Evolutionary conservation across 257 asterid species (phyloP), one percentile per base, ranked within the genome.

Genomic region (Sherardia arvensis): DNA sequence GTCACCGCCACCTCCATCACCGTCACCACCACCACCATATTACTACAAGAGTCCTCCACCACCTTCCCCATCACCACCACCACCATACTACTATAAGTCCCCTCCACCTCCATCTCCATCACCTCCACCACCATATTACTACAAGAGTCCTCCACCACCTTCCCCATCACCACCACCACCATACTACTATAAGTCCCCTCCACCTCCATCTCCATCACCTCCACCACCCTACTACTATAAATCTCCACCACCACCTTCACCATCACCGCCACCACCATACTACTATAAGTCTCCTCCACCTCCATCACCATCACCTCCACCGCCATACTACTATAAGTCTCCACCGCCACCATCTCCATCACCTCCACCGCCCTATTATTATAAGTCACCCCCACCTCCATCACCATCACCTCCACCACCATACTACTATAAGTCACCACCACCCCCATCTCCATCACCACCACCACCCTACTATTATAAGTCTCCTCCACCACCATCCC

Each of bases 281-380:
- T 77, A 84, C 53, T 79, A 84, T 60, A 78, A 68, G 5, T 84
- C 91, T 4, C 91, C 89, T 0, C 89, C 84, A 12, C 73, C 80
- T 0, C 80, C 79, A 0, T n/a, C 67, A 0, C 78, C 70, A 2
- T 43, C 51, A 17, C 51, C 51, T 14, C 51, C 51, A 3, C 51
- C 51, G 17, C 51, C 51, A 0, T 71, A 77, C 0, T 68, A 77
- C 2, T 72, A 77, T 40, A 69, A 76, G 2, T 70, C 85, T 0
- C 83, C 83, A 0, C 79, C 84, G 0, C 83, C 84, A 0, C 86
- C 88, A 0, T 4, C 80, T 0, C 78, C 73, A 3, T 77, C 90
- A 0, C 90, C 68, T 1, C 66, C 83, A 3, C 79, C 79, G 0
- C 14, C 70, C 0, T 71, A 71, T 6, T 58, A 49, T 0, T 74